Base-by-base conservation (phyloP, 208 protist species). In the Crithidia brevicula region DNA sequence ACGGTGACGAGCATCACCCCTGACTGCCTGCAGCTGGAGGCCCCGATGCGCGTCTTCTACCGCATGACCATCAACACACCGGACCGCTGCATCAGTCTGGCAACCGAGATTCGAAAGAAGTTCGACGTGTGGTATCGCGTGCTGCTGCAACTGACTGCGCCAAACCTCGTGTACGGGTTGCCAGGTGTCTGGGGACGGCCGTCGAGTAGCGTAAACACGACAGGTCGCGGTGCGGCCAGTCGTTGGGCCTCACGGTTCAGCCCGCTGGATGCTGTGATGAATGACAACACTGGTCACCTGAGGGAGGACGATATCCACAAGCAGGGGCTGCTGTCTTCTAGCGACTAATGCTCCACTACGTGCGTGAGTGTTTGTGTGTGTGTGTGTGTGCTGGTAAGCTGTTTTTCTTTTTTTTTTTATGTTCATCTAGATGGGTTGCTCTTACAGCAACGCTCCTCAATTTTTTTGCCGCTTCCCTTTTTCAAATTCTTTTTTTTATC, bases 91-190 rank as follows among this genome's bases (percentile, higher is more conserved):
- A 58, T 89, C 43, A 75, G 75, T 50, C 67, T 95, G 43, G 84
- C 81, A 15, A 95, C 86, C 6, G 86, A 95, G 74, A 54, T 85
- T 31, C 73, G 79, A 3, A 81, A 86, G 4, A 92, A 92, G 65
- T 95, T 93, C 65, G 83, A 95, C 63, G 36, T 89, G 34, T 95
- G 89, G 87, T 90, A 87, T 56, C 46, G 74, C 27, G 76, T 80
- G 8, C 66, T 95, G 56, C 34, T 74, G 60, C 73, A 83, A 33
- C 64, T 95, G 22, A 86, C 79, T 30, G 52, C 25, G 27, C 65
- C 74, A 20, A 85, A 86, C 52, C 27, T 69, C 31, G 36, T 33
- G 7, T 67, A 66, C 52, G 79, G 77, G 33, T 47, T 81, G 42
- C 77, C 74, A 18, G 76, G 67, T 18, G 50, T 87, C 27, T 82